A percentile compares a stretch with the other conserved stretches of the same genome.
These are phyloP conservation scores for Schizophyllum amplum DNA, from an alignment of 1,284 basidiomycete genomes.

Conservation along the genomic window DNA sequence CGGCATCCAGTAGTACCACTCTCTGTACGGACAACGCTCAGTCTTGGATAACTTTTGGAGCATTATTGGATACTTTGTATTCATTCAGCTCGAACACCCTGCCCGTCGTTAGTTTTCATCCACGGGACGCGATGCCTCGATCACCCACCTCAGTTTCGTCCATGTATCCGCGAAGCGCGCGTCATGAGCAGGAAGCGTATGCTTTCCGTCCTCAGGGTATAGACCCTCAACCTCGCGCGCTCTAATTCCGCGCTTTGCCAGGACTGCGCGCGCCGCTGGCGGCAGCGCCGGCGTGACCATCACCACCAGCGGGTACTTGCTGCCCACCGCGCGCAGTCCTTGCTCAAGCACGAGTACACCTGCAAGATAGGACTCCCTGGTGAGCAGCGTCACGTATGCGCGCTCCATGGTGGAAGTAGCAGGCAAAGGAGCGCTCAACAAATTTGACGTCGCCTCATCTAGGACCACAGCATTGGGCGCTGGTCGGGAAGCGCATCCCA, in stretches of 20 bases:
- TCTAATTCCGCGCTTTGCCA: conserved; percentile 45
- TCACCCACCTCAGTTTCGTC: conserved; percentile 75
- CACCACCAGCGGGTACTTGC: conserved; percentile 75
- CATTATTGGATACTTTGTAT: conserved; percentile 50
- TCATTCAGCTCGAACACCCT: conserved; percentile 72
- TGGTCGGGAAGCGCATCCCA: conserved; percentile 1
- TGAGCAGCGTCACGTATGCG: conserved; percentile 34
- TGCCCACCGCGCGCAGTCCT: conserved; percentile 52
- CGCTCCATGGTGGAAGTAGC: conserved; percentile 21
- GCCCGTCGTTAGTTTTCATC: background rate
- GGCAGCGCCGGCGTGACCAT: conserved; percentile 69
- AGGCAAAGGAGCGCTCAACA: background rate
- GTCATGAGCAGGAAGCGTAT: conserved; percentile 46
- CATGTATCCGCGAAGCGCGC: conserved; percentile 79
- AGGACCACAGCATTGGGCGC: conserved; percentile 1
- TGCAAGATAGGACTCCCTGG: conserved; percentile 56
- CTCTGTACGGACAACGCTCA: too few species aligned
- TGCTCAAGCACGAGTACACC: conserved; percentile 69
- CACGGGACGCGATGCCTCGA: background rate
- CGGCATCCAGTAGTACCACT: conserved; percentile 80
- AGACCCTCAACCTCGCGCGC: conserved; percentile 57
- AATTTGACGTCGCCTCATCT: conserved; percentile 1
- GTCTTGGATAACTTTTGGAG: too few species aligned
- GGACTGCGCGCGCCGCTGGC: conserved; percentile 41
- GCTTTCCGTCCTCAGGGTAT: conserved; percentile 41